phyloP scores from a whole-genome alignment of 2,329 filamentous ascomycete species.

The Cladosporium sp. region DNA sequence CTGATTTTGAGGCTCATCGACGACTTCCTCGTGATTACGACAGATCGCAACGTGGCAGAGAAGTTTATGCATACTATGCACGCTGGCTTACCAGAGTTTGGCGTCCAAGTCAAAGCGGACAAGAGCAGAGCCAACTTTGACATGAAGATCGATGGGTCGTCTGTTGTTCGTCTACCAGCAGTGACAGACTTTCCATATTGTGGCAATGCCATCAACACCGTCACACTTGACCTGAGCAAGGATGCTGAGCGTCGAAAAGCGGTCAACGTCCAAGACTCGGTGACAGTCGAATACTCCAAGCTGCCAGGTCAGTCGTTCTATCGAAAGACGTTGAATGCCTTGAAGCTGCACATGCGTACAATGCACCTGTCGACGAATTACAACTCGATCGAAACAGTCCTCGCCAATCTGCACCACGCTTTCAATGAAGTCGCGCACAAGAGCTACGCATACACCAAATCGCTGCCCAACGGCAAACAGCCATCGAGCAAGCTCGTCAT shows the following conservation, averaged over 20 bases:
- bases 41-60: conserved; percentile 65
- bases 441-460: conserved; percentile 62
- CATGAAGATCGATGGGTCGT: conserved; percentile 55
- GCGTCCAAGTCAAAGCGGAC: conserved; percentile 70
- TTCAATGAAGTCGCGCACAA: conserved; percentile 80
- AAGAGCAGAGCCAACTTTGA: conserved; percentile 90
- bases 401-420: conserved; percentile 72
- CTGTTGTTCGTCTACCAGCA: conserved; percentile 52
- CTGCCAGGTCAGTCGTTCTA: conserved; percentile 76
- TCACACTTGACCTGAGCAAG: conserved; percentile 73
- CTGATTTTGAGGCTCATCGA: conserved; percentile 83
- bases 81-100: conserved; percentile 73
- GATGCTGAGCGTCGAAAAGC: conserved; percentile 59
- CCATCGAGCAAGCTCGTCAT: conserved; percentile 64
- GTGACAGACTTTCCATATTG: conserved; percentile 80
- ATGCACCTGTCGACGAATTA: conserved; percentile 82
- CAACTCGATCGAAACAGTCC: conserved; percentile 69
- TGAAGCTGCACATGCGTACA: conserved; percentile 81
- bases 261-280: conserved; percentile 63
- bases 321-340: conserved; percentile 71
- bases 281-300: conserved; percentile 77
- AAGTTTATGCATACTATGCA: conserved; percentile 82
- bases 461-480: conserved; percentile 59
- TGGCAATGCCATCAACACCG: conserved; percentile 73
- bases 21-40: conserved; percentile 88